Percentiles rank a stretch among this genome's conserved stretches.
Conservation (phyloP, 352 stramenopile genomes). For the Phytophthora parvispora region DNA sequence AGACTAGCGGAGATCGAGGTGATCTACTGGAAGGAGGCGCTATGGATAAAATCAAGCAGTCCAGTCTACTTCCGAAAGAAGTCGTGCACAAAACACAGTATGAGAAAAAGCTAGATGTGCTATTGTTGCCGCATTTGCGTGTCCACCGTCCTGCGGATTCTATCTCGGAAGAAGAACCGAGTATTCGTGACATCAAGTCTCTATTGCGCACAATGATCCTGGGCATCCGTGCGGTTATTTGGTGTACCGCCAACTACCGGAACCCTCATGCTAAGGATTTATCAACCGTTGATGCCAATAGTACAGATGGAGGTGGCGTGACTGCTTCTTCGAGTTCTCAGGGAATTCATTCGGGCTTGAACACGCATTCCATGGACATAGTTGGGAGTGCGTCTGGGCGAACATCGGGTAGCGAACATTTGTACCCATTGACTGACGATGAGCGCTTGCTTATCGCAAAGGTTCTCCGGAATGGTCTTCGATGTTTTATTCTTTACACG, state of each 20-base stretch:
- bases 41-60: constrained; percentile 92
- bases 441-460: constrained; percentile 95
- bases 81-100: constrained; percentile 60
- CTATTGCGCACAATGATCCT: constrained; percentile 98
- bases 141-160: constrained; percentile 60
- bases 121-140: constrained; percentile 70
- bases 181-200: constrained; percentile 93
- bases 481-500: constrained; percentile 95
- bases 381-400: constrained; percentile 22
- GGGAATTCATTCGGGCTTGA: constrained; percentile 19
- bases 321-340: constrained; percentile 28
- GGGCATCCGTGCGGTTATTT: constrained; percentile 98
- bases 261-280: constrained; percentile 90
- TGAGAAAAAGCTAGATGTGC: constrained; percentile 78
- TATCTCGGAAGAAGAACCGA: constrained; percentile 80
- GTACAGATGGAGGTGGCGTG: constrained; percentile 41
- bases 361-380: constrained; percentile 27
- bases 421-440: constrained; percentile 93
- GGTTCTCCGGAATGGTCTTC: constrained; percentile 94
- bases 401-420: constrained; percentile 44
- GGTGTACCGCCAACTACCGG: constrained; percentile 96
- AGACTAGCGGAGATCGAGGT: constrained; percentile 46
- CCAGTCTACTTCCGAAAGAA: constrained; percentile 74
- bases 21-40: constrained; percentile 86
- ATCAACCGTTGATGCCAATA: constrained; percentile 77